Evolutionary conservation across 106 monocot species (phyloP), one percentile per base, ranked within the genome.

Genomic region (Xerophyta viscosa): DNA sequence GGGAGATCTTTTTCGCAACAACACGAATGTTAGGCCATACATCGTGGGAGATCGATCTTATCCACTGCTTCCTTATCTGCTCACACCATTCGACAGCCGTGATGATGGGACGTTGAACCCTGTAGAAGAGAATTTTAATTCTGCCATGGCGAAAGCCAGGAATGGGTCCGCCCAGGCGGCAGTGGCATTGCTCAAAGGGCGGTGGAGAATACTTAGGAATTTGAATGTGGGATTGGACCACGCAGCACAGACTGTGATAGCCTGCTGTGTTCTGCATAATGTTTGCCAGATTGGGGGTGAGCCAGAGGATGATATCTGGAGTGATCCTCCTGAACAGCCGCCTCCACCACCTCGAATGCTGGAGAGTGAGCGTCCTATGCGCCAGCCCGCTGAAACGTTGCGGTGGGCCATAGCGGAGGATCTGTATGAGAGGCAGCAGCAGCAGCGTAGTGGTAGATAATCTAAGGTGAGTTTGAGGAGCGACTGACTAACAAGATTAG

Each of bases 221-320:
- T 14, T 68, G 39, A 50, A 60, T 23, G 68, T 68, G 26, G 59
- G 59, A 26, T 15, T 60, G 7, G 57, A 68, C 8, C 68, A 68
- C 29, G 68, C 58, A 0, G 68, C 68, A 18, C 68, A 68, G 59
- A 68, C 68, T 6, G 52, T 60, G 24, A 58, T 68, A 1, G 68
- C 68, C 7, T 68, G 68, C 59, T 68, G 68, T 30, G 68, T 68
- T 31, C 41, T 68, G 23, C 66, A 67, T 37, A 67, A 44, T 17
- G 15, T 44, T 4, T 44, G 43, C 43, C 43, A 44, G n/a, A 44
- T 44, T 17, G 43, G 9, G 3, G 43, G 43, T 9, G 43, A 44
- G n/a, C 43, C 43, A 3, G 43, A 44, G n/a, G 43, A 44, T 17
- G 43, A 17, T 17, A 14, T 48, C 4, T 48, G 48, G 48, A 14